Conservation (phyloP, 768 basidiomycete species). For the Xanthoconium purpureum region DNA sequence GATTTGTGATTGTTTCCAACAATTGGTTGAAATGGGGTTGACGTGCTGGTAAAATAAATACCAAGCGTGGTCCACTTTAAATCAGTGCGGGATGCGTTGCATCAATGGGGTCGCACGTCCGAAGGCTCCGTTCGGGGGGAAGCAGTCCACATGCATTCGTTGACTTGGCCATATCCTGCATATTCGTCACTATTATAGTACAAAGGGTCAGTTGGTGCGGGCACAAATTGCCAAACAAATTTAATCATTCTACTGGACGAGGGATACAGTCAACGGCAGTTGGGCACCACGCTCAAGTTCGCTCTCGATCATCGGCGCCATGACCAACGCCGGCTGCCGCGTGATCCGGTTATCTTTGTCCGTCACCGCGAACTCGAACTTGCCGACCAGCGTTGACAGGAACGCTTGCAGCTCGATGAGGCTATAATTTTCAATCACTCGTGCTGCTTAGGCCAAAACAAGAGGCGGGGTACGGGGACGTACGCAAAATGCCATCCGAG, state of each 20-base stretch:
- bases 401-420: slow-evolving; percentile 55
- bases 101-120: too few species aligned
- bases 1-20: too few species aligned
- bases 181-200: too few species aligned
- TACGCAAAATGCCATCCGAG: slow-evolving; percentile 31
- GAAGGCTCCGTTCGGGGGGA: too few species aligned
- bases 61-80: too few species aligned
- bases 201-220: too few species aligned
- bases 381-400: slow-evolving; percentile 49
- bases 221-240: too few species aligned
- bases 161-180: too few species aligned
- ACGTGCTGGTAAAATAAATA: too few species aligned
- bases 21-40: too few species aligned
- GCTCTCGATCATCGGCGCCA: slow-evolving; percentile 35
- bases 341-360: slow-evolving; percentile 20
- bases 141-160: too few species aligned
- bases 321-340: slow-evolving; percentile 27
- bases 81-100: too few species aligned
- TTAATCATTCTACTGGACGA: slow-evolving; percentile 3
- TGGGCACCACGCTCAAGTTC: slow-evolving; percentile 29
- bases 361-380: slow-evolving; percentile 49
- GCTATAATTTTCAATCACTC: slow-evolving; percentile 10
- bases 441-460: neutral
- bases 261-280: slow-evolving; percentile 25
- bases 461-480: neutral